phyloP scores from a whole-genome alignment of 805 yeast genomes.

The Lachancea sp. region DNA sequence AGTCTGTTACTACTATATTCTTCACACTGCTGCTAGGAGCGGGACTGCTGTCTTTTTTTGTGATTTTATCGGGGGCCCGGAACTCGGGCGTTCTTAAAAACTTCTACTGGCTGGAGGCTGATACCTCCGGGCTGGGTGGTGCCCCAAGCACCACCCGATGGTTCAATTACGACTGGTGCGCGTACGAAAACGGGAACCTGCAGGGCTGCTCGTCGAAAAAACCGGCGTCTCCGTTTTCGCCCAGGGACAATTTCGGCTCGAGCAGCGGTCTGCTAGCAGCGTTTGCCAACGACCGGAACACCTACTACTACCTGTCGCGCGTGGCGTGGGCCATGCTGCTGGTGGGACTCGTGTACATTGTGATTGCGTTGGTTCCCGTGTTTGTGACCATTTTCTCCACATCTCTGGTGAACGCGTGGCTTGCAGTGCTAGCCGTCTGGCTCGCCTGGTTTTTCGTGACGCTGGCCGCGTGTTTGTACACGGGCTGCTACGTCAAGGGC shows the following conservation, averaged over 20 bases:
- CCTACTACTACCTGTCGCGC: slow-evolving; percentile 61
- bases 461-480: slow-evolving; percentile 43
- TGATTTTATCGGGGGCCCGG: slow-evolving; percentile 59
- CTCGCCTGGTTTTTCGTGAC: slow-evolving; percentile 41
- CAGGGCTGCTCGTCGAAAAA: slow-evolving; percentile 44
- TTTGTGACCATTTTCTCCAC: slow-evolving; percentile 19
- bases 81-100: slow-evolving; percentile 47
- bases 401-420: slow-evolving; percentile 16
- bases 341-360: slow-evolving; percentile 50
- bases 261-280: slow-evolving; percentile 45
- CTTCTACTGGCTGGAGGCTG: slow-evolving; percentile 78
- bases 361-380: slow-evolving; percentile 41
- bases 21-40: slow-evolving; percentile 40
- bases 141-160: slow-evolving; percentile 53
- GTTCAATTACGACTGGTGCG: slow-evolving; percentile 71
- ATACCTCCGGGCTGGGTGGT: slow-evolving; percentile 48
- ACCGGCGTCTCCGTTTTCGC: slow-evolving; percentile 85
- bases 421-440: slow-evolving; percentile 21
- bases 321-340: slow-evolving; percentile 60
- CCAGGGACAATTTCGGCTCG: slow-evolving; percentile 63
- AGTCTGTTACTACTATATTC: slow-evolving; percentile 27
- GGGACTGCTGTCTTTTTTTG: slow-evolving; percentile 50
- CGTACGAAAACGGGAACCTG: slow-evolving; percentile 39
- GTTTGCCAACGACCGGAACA: slow-evolving; percentile 43
- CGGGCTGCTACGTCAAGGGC: slow-evolving; percentile 53